These are phyloP conservation scores for Cryptococcus sp. DNA, from an alignment of 1,284 basidiomycete species.

Conservation along the genomic window DNA sequence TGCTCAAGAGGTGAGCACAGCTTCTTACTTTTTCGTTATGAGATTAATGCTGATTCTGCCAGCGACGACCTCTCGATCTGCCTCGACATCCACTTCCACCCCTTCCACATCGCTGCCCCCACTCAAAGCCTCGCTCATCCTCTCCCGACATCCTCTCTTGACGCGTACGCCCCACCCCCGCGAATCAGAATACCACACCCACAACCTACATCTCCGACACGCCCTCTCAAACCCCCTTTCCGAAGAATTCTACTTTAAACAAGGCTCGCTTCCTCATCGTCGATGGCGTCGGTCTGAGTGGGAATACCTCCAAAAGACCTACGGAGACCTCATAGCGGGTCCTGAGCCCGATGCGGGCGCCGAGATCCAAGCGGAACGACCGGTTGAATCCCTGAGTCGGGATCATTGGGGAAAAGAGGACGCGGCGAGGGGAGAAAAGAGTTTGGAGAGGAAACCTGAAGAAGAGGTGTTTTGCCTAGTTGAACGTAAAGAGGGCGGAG, in stretches of 20 bases:
- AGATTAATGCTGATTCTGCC: neutral
- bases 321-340: slow-evolving; percentile 57
- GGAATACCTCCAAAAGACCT: slow-evolving; percentile 61
- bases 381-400: slow-evolving; percentile 20
- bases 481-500: slow-evolving; percentile 54
- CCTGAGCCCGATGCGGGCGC: slow-evolving; percentile 55
- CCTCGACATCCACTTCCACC: slow-evolving; percentile 6
- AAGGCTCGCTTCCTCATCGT: slow-evolving; percentile 77
- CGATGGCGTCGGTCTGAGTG: slow-evolving; percentile 71
- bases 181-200: slow-evolving; percentile 78
- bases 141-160: slow-evolving; percentile 78
- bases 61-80: neutral
- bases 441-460: slow-evolving; percentile 72
- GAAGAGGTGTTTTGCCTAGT: slow-evolving; percentile 82
- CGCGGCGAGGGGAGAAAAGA: slow-evolving; percentile 53
- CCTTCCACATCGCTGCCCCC: slow-evolving; percentile 20
- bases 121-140: slow-evolving; percentile 55
- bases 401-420: slow-evolving; percentile 36
- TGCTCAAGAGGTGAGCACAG: slow-evolving; percentile 8
- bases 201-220: slow-evolving; percentile 75
- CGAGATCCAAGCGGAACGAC: slow-evolving; percentile 51
- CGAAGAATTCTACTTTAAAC: slow-evolving; percentile 90
- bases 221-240: slow-evolving; percentile 85
- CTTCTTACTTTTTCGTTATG: neutral
- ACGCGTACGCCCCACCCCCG: slow-evolving; percentile 70